Conservation (phyloP, 768 basidiomycete genomes). For the Scleroderma citrinum region DNA sequence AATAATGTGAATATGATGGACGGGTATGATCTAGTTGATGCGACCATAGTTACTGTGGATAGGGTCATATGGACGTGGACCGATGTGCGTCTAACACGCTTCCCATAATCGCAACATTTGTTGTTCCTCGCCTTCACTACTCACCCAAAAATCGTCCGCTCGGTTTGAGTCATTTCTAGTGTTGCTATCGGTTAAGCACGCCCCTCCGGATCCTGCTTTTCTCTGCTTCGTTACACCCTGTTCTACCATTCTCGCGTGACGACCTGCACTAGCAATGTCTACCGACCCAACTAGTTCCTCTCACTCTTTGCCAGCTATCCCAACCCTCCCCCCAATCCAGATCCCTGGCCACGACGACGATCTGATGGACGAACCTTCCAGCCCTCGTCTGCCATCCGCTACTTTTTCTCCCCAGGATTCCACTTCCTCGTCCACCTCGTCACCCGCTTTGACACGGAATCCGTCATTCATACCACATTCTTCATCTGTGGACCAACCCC, state of each 20-base stretch:
- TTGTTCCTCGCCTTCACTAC: no score
- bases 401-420: constrained; percentile 36
- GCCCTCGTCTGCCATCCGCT: constrained; percentile 20
- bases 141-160: no score
- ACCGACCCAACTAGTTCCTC: constrained; percentile 10
- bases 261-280: constrained; percentile 15
- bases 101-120: no score
- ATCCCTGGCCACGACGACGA: constrained; percentile 31
- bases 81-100: no score
- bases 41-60: no score
- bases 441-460: constrained; percentile 21
- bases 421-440: constrained; percentile 39
- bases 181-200: no score
- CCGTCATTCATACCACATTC: neutral
- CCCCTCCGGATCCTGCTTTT: neutral
- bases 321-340: constrained; percentile 40
- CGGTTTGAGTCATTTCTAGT: no score
- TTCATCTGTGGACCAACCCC: constrained; percentile 18
- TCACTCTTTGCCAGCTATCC: constrained; percentile 32
- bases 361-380: constrained; percentile 2
- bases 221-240: neutral
- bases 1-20: no score
- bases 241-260: neutral
- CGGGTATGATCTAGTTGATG: no score
- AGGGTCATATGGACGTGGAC: no score